These are phyloP conservation scores for Cercophora samala DNA, from an alignment of 495 filamentous ascomycete species.

Conservation along the genomic window DNA sequence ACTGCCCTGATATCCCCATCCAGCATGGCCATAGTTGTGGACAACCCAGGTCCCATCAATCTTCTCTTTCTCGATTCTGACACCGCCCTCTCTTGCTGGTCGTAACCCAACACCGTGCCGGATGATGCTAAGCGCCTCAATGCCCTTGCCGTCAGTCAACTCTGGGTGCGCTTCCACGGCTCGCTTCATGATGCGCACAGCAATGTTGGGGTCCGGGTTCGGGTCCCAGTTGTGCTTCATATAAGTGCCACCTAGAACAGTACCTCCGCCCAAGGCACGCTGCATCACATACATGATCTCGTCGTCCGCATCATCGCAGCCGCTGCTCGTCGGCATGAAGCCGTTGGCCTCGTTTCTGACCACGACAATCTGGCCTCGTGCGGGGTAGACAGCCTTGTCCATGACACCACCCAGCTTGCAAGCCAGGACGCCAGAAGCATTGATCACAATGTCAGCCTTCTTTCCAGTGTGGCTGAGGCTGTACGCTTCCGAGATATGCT, in stretches of 20 bases:
- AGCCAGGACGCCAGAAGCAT: slow-evolving; percentile 80
- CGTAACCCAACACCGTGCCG: slow-evolving; percentile 85
- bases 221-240: slow-evolving; percentile 80
- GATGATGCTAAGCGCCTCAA: slow-evolving; percentile 78
- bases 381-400: slow-evolving; percentile 71
- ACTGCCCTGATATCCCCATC: slow-evolving; percentile 85
- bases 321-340: slow-evolving; percentile 67
- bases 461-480: slow-evolving; percentile 58
- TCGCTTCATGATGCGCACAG: slow-evolving; percentile 85
- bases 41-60: slow-evolving; percentile 71
- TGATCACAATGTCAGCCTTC: slow-evolving; percentile 70
- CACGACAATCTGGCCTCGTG: slow-evolving; percentile 81
- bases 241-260: slow-evolving; percentile 84
- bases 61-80: slow-evolving; percentile 78
- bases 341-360: slow-evolving; percentile 78
- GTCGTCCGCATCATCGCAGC: slow-evolving; percentile 75
- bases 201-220: slow-evolving; percentile 74
- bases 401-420: slow-evolving; percentile 75
- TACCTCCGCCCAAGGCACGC: slow-evolving; percentile 72
- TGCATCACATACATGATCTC: slow-evolving; percentile 90
- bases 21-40: slow-evolving; percentile 95
- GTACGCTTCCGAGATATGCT: slow-evolving; percentile 71
- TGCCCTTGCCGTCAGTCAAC: slow-evolving; percentile 70
- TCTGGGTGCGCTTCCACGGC: slow-evolving; percentile 67
- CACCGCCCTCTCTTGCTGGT: slow-evolving; percentile 70